Percentiles rank a stretch among this genome's conserved stretches.
Evolutionary conservation across 1,284 basidiomycete species (phyloP).

Genomic region (Xerocomus minutiporus): DNA sequence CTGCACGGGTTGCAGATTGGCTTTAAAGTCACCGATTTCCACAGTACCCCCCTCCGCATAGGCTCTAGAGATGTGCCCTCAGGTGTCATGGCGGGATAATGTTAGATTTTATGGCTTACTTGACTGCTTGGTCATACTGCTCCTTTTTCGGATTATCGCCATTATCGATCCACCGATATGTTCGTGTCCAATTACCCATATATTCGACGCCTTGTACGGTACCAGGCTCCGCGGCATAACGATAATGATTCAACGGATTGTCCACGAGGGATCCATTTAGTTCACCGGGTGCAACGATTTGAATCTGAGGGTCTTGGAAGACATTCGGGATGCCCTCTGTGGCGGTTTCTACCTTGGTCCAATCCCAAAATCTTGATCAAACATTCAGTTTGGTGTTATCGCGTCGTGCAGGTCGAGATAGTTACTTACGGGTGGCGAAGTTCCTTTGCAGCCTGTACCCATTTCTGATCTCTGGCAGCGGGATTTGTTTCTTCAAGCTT

Average conservation of each 20-base stretch:
- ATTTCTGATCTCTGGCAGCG: too few relatives aligned
- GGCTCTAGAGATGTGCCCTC: slow-evolving; percentile 4
- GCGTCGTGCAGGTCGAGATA: too few relatives aligned
- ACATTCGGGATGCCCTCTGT: too few relatives aligned
- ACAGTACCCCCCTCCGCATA: slow-evolving; percentile 1
- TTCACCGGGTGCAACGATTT: slow-evolving; percentile 2
- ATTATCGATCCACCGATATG: slow-evolving; percentile 15
- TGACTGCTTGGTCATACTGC: slow-evolving; percentile 6
- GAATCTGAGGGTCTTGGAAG: neutral
- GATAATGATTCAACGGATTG: slow-evolving; percentile 21
- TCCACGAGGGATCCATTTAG: neutral
- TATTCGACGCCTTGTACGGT: neutral
- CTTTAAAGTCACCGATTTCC: too few relatives aligned
- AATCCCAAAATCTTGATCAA: too few relatives aligned
- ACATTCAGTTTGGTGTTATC: too few relatives aligned
- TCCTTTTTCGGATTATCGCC: slow-evolving; percentile 5
- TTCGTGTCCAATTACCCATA: slow-evolving; percentile 13
- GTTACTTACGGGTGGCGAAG: too few relatives aligned
- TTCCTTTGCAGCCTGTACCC: too few relatives aligned
- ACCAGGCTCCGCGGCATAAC: slow-evolving; percentile 9
- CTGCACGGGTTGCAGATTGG: neutral
- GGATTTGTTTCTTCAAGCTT: too few relatives aligned
- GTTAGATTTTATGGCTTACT: neutral
- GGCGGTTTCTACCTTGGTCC: too few relatives aligned
- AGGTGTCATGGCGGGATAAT: neutral